These are phyloP conservation scores for Mycena rosella DNA, from an alignment of 768 basidiomycete genomes.

Conservation along the genomic window DNA sequence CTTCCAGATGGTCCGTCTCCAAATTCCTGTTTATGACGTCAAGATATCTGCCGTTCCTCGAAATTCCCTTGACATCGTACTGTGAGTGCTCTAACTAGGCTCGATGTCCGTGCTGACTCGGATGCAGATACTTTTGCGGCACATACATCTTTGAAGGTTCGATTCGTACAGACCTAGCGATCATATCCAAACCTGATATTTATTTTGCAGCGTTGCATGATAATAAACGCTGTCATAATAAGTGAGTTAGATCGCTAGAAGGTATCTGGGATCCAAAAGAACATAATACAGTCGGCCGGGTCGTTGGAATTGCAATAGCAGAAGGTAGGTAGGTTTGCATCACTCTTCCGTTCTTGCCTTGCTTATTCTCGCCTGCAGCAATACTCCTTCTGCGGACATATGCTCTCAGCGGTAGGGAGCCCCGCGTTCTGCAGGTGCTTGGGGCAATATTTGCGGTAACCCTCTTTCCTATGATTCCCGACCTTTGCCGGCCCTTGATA, in stretches of 20 bases:
- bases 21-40: constrained; percentile 13
- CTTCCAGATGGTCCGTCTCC: neutral
- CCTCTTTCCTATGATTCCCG: neutral
- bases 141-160: neutral
- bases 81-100: neutral
- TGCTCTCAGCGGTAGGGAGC: constrained; percentile 22
- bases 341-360: neutral
- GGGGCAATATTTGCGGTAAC: constrained; percentile 6
- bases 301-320: constrained; percentile 22
- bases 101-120: neutral
- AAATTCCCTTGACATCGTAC: neutral
- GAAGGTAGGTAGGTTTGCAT: constrained; percentile 13
- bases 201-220: constrained; percentile 8
- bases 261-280: neutral
- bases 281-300: neutral
- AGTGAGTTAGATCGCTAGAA: neutral
- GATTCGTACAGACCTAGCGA: neutral
- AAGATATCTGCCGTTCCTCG: constrained; percentile 5
- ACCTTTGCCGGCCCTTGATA: neutral
- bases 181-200: neutral
- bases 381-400: constrained; percentile 30
- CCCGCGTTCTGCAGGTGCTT: neutral
- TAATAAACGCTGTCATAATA: neutral
- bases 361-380: neutral
- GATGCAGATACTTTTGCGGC: neutral